phyloP scores from a whole-genome alignment of 495 filamentous ascomycete species.

The Penicillium canescens region DNA sequence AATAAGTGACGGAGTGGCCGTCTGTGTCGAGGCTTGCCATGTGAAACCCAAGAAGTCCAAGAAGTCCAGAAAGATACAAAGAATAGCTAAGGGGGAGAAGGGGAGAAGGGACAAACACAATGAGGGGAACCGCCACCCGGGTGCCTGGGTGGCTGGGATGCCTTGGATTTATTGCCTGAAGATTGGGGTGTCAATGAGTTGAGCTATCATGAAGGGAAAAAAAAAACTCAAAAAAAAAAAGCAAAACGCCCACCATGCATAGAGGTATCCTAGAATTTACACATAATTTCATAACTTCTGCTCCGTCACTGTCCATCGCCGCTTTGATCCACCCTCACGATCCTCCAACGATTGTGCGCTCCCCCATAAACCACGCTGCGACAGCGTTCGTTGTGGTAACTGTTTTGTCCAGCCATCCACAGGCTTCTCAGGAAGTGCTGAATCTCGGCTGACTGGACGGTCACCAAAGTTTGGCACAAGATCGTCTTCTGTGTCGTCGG shows the following conservation, averaged over 20 bases:
- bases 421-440: constrained; percentile 9
- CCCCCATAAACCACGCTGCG: constrained; percentile 47
- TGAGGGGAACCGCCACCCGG: constrained; percentile 11
- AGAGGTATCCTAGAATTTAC: constrained; percentile 22
- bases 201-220: not conserved
- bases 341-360: constrained; percentile 36
- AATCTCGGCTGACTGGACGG: constrained; percentile 17
- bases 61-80: constrained; percentile 4
- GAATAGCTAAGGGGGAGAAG: constrained; percentile 1
- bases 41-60: not conserved
- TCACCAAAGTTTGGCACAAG: constrained; percentile 40
- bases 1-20: constrained; percentile 51
- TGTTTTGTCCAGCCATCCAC: constrained; percentile 23
- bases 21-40: constrained; percentile 35
- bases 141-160: constrained; percentile 7
- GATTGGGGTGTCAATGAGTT: not conserved
- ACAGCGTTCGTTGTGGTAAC: constrained; percentile 34
- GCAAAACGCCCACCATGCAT: constrained; percentile 23
- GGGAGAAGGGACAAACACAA: constrained; percentile 8
- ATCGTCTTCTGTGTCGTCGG: constrained; percentile 29
- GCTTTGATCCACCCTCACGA: constrained; percentile 30
- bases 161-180: constrained; percentile 15
- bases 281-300: constrained; percentile 29
- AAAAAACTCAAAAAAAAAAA: not conserved
- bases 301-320: constrained; percentile 49